phyloP scores from a whole-genome alignment of 2,329 filamentous ascomycete species.

The Pseudodiploospora longispora region DNA sequence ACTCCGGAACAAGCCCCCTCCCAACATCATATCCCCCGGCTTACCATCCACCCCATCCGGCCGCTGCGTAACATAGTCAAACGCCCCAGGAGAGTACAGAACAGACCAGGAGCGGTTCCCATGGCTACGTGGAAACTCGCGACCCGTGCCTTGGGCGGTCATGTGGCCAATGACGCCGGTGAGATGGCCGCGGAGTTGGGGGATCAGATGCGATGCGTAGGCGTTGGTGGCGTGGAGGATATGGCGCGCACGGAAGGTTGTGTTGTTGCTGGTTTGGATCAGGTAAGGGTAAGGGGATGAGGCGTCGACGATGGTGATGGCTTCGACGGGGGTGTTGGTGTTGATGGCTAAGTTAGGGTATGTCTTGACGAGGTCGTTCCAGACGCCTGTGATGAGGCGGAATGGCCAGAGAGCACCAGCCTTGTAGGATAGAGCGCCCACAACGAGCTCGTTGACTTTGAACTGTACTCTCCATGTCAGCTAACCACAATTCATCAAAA shows the following conservation, averaged over 20 bases:
- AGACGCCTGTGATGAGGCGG: constrained; percentile 38
- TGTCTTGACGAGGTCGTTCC: constrained; percentile 30
- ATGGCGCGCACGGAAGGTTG: constrained; percentile 34
- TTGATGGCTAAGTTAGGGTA: constrained; percentile 29
- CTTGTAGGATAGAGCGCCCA: constrained; percentile 35
- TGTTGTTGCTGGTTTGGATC: constrained; percentile 28
- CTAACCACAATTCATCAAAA: background rate
- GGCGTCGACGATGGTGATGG: constrained; percentile 12
- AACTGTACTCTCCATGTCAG: constrained; percentile 19
- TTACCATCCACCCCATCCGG: constrained; percentile 21
- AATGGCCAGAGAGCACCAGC: constrained; percentile 46
- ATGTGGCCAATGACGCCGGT: constrained; percentile 40
- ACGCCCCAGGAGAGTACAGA: constrained; percentile 32
- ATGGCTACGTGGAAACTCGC: constrained; percentile 19
- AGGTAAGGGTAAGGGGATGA: constrained; percentile 25
- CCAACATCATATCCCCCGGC: constrained; percentile 42
- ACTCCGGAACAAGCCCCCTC: constrained; percentile 42
- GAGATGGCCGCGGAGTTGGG: constrained; percentile 37
- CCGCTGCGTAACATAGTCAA: constrained; percentile 46
- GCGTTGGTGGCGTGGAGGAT: constrained; percentile 53
- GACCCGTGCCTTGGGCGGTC: constrained; percentile 38
- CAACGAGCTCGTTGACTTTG: constrained; percentile 23
- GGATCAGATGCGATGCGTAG: constrained; percentile 42
- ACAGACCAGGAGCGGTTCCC: constrained; percentile 42
- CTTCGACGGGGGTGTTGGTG: constrained; percentile 28